Conservation (phyloP, 371 early-diverging fungal genomes). For the Circinella minor region DNA sequence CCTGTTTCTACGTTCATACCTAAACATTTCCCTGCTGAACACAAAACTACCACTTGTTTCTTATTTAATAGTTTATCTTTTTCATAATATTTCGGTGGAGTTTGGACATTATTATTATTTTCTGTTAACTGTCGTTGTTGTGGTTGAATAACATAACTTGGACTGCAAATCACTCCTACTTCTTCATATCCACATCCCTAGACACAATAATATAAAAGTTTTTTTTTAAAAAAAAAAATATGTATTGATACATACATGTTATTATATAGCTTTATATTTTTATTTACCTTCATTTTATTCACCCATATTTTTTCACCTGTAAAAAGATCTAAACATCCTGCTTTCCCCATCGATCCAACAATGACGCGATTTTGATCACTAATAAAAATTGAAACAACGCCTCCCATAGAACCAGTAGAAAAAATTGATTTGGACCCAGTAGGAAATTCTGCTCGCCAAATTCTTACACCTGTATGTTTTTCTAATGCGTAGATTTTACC, state of each 20-base stretch:
- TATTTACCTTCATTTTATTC: constrained; percentile 34
- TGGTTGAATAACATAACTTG: constrained; percentile 13
- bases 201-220: not conserved
- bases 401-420: constrained; percentile 9
- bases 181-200: constrained; percentile 30
- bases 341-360: constrained; percentile 25
- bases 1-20: no score
- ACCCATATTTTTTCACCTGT: constrained; percentile 32
- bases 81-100: constrained; percentile 16
- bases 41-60: no score
- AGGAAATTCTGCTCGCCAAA: constrained; percentile 31
- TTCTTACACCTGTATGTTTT: not conserved
- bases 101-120: not conserved
- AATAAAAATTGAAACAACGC: constrained; percentile 31
- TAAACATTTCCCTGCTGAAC: no score
- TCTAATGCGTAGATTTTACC: no score
- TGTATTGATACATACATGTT: no score
- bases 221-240: no score
- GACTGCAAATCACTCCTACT: constrained; percentile 21
- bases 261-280: no score
- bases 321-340: constrained; percentile 23
- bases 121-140: not conserved
- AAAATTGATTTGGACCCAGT: constrained; percentile 3
- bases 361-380: constrained; percentile 24
- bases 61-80: not conserved